phyloP scores from a whole-genome alignment of 2,329 filamentous ascomycete species.

The Neofusicoccum parvum region DNA sequence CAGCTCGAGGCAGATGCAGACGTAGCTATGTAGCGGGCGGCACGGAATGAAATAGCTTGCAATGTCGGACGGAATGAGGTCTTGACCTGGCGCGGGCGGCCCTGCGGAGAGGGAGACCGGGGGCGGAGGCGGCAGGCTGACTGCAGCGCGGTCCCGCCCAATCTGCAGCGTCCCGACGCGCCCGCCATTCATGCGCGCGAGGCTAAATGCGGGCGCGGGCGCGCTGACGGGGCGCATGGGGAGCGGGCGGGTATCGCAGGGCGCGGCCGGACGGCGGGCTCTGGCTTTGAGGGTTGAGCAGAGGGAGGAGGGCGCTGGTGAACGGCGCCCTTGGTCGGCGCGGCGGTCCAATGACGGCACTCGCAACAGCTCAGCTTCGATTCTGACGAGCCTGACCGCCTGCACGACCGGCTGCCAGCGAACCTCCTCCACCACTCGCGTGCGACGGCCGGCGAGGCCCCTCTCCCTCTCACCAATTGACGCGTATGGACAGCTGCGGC shows the following conservation, averaged over 20 bases:
- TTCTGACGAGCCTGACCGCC: conserved; percentile 16
- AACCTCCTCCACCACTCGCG: conserved; percentile 18
- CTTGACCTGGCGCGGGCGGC: not conserved
- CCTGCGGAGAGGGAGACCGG: not conserved
- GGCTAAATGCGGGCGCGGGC: conserved; percentile 5
- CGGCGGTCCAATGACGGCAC: conserved; percentile 14
- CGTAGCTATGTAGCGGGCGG: not conserved
- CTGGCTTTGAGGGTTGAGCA: not conserved
- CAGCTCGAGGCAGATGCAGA: not conserved
- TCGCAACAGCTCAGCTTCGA: conserved; percentile 11
- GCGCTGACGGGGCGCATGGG: not conserved
- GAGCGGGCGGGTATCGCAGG: not conserved
- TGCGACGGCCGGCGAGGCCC: conserved; percentile 8
- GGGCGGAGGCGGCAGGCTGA: not conserved
- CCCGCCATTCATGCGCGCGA: conserved; percentile 10
- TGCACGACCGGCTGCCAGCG: conserved; percentile 19
- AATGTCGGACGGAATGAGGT: not conserved
- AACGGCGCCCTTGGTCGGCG: not conserved
- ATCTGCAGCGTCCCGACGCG: conserved; percentile 13
- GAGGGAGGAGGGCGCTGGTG: not conserved
- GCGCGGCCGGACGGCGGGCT: not conserved
- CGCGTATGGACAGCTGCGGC: conserved; percentile 13
- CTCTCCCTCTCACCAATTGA: conserved; percentile 16
- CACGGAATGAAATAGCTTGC: conserved; percentile 11
- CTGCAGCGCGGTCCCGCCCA: conserved; percentile 7